Conservation (phyloP, 2,329 filamentous ascomycete species). For the Ophiostoma angusticollis region DNA sequence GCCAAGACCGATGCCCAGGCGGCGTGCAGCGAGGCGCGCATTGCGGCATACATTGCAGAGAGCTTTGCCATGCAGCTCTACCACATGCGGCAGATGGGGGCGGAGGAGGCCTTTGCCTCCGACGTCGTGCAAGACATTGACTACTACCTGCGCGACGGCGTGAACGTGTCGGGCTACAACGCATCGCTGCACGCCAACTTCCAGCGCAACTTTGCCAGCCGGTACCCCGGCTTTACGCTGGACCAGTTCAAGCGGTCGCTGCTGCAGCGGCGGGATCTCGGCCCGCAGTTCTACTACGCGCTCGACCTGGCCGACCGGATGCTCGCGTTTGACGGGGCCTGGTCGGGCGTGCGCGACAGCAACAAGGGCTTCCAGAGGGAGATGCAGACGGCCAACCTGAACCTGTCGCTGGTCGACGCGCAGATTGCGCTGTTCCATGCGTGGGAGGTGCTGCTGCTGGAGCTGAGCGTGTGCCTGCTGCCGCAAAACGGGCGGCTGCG, state of each 20-base stretch:
- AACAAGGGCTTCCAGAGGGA: slow-evolving; percentile 60
- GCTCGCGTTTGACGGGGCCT: slow-evolving; percentile 63
- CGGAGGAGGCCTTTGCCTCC: slow-evolving; percentile 51
- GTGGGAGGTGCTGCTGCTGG: slow-evolving; percentile 79
- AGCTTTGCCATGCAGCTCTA: slow-evolving; percentile 87
- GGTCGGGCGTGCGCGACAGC: slow-evolving; percentile 47
- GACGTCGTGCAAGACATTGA: slow-evolving; percentile 61
- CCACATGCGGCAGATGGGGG: slow-evolving; percentile 64
- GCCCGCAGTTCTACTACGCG: slow-evolving; percentile 74
- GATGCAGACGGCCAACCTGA: slow-evolving; percentile 76
- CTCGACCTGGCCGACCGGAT: slow-evolving; percentile 61
- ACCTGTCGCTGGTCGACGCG: slow-evolving; percentile 82
- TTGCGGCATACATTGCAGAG: slow-evolving; percentile 75
- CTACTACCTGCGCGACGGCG: slow-evolving; percentile 66
- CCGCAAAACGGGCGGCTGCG: slow-evolving; percentile 37
- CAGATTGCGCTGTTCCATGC: slow-evolving; percentile 77
- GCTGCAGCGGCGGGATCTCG: slow-evolving; percentile 52
- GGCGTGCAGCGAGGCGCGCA: slow-evolving; percentile 50
- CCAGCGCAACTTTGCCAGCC: slow-evolving; percentile 67
- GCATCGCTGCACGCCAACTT: slow-evolving; percentile 76
- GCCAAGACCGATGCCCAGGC: slow-evolving; percentile 42
- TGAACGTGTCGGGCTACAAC: slow-evolving; percentile 74
- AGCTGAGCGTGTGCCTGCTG: slow-evolving; percentile 56
- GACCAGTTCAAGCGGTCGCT: slow-evolving; percentile 67
- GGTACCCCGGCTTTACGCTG: slow-evolving; percentile 63